These are phyloP conservation scores for Vaccinium vitisidaea DNA, from an alignment of 148 eudicot species.

Conservation along the genomic window DNA sequence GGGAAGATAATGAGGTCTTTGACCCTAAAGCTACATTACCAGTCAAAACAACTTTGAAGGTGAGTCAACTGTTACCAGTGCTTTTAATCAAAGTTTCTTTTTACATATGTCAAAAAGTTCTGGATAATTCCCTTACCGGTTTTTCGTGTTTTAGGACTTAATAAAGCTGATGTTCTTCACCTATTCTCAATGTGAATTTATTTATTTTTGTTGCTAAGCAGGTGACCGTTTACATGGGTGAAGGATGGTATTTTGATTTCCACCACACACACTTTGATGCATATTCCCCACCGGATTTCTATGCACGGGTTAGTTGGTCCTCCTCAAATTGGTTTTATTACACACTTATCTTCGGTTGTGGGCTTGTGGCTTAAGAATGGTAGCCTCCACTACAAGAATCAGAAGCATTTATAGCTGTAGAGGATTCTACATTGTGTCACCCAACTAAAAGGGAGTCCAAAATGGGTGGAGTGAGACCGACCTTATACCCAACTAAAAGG, in stretches of 20 bases:
- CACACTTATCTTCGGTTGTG: background rate
- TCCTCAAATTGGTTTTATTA: background rate
- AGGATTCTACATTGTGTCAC: background rate
- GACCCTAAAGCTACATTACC: conserved; percentile 30
- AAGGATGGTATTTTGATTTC: conserved; percentile 71
- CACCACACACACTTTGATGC: conserved; percentile 42
- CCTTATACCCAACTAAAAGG: background rate
- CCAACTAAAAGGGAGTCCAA: background rate
- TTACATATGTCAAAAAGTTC: background rate
- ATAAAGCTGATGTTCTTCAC: background rate
- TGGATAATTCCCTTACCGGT: background rate
- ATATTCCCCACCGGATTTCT: conserved; percentile 78
- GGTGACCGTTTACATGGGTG: conserved; percentile 67
- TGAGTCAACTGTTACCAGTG: conserved; percentile 5
- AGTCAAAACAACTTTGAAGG: conserved; percentile 53
- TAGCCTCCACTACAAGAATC: background rate
- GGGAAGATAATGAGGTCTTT: conserved; percentile 25
- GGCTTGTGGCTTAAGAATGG: background rate
- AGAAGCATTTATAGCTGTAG: background rate
- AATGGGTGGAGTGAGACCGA: too few species aligned
- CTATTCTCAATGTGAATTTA: background rate
- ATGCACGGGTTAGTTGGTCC: conserved; percentile 39
- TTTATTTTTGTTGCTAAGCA: conserved; percentile 18
- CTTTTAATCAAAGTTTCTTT: background rate
- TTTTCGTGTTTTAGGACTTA: background rate